Evolutionary conservation across 495 filamentous ascomycete genomes (phyloP), one percentile per base, ranked within the genome.

Genomic region (Podospora tetraspora): DNA sequence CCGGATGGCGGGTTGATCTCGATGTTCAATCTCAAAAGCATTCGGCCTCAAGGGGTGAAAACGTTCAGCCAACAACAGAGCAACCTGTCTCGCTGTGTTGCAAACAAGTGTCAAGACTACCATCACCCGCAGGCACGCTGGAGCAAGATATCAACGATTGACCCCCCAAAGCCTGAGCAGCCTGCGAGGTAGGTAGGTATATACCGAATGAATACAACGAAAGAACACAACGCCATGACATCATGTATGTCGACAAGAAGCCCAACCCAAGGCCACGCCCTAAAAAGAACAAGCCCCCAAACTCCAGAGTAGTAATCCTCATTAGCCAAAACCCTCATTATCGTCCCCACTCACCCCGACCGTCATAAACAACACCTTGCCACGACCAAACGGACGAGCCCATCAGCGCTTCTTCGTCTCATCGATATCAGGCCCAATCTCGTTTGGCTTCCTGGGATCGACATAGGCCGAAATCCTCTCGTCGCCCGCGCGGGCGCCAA

Each of bases 401-500:
- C 43, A n/a, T 52, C 43, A 52, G 16, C 27, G 12, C 59, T 63
- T 70, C 60, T 67, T 70, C n/a, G 68, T 66, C 72, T 79, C 77
- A 29, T 86, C 81, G 29, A 87, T 77, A 72, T 87, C 85, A 32
- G 74, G 75, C 19, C 81, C 78, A 8, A 85, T 68, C 61, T 83
- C 80, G 0, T 72, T 71, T 19, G 85, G 84, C 23, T 75, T 79
- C 67, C 79, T 76, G 25, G 84, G 85, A 69, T 87, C 84, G 57
- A 87, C 82, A 63, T 79, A 75, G n/a, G 82, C 79, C 16, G 79
- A 81, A 66, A 80, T 72, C 30, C 84, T 75, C 63, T 79, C 84
- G 79, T 96, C 92, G 3, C 91, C 92, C 70, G 87, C 86, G 61
- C 86, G 85, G 10, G 91, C 90, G 4, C 92, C 92, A 52, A 95